Evolutionary conservation across 2,329 filamentous ascomycete genomes (phyloP), one percentile per base, ranked within the genome.

Genomic region (Raffaelea ambrosiae): DNA sequence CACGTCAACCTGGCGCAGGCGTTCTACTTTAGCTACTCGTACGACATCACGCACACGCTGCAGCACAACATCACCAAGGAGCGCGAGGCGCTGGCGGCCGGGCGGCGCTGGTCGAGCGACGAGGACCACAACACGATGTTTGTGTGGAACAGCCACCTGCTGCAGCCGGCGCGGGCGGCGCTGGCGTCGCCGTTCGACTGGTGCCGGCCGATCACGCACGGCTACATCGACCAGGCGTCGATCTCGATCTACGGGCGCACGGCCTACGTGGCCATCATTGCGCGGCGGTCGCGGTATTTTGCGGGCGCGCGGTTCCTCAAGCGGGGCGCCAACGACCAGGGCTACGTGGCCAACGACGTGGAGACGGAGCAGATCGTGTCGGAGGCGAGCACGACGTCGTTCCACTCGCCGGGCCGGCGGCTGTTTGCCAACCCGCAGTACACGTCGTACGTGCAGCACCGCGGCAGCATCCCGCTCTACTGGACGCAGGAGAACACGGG

Each of bases 1-100:
- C 95, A 95, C 56, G 74, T 98, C 29, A 93, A 98, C 63, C 69
- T 98, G 51, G 89, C 86, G 0, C 79, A 86, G 48, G 94, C 87
- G 0, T 98, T 98, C 64, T 98, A 98, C 66, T 98, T 96, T 70
- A 96, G 91, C 68, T 96, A 96, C 63, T 94, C 91, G 0, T 98
- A 98, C 67, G 88, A 98, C 61, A 86, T 97, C 55, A 98, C 93
- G 1, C 80, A 83, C 47, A 95, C 89, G 1, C 70, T 98, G 42
- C 93, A 98, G 63, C 82, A 91, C 59, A 98, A 98, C 59, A 89
- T 98, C 51, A 83, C 83, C 19, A 77, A 81, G 29, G 89, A 96
- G 64, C 78, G 93, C 36, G 73, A 78, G 43, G 81, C 83, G 3
- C 66, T 95, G 44, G 75, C 79, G 26, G 72, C 81, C 51, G 87